Evolutionary conservation across 2,329 filamentous ascomycete genomes (phyloP).

Genomic region (Kalmusia sp.): DNA sequence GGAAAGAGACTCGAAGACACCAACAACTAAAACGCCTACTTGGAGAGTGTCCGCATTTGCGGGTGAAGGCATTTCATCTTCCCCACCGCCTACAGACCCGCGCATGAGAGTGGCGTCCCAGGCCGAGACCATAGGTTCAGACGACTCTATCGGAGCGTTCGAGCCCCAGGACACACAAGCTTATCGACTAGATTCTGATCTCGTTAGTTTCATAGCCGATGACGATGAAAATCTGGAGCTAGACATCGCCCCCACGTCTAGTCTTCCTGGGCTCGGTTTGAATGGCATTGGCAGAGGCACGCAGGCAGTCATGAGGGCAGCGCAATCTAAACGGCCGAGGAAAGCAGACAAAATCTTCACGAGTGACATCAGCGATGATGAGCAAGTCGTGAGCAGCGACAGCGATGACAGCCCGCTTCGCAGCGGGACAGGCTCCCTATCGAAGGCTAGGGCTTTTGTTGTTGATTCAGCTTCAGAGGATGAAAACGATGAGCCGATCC

Average conservation of each 20-base stretch:
- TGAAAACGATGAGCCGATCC: slow-evolving; percentile 28
- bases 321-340: slow-evolving; percentile 24
- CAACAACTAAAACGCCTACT: slow-evolving; percentile 26
- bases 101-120: slow-evolving; percentile 46
- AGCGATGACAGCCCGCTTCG: slow-evolving; percentile 33
- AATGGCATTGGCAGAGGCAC: slow-evolving; percentile 39
- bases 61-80: slow-evolving; percentile 42
- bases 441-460: slow-evolving; percentile 24
- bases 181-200: slow-evolving; percentile 53
- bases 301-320: slow-evolving; percentile 39
- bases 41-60: slow-evolving; percentile 38
- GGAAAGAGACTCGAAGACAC: slow-evolving; percentile 18
- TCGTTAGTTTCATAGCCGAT: slow-evolving; percentile 54
- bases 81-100: slow-evolving; percentile 50
- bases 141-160: slow-evolving; percentile 50
- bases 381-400: slow-evolving; percentile 43
- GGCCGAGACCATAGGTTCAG: slow-evolving; percentile 51
- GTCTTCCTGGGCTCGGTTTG: slow-evolving; percentile 37
- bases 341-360: slow-evolving; percentile 43
- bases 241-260: slow-evolving; percentile 37
- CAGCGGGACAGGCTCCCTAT: slow-evolving; percentile 13
- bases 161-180: slow-evolving; percentile 49
- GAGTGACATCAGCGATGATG: slow-evolving; percentile 42
- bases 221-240: slow-evolving; percentile 46
- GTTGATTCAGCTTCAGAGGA: slow-evolving; percentile 32